These are phyloP conservation scores for Cucurbita pepo DNA, from an alignment of 306 rosid species.

Conservation along the genomic window DNA sequence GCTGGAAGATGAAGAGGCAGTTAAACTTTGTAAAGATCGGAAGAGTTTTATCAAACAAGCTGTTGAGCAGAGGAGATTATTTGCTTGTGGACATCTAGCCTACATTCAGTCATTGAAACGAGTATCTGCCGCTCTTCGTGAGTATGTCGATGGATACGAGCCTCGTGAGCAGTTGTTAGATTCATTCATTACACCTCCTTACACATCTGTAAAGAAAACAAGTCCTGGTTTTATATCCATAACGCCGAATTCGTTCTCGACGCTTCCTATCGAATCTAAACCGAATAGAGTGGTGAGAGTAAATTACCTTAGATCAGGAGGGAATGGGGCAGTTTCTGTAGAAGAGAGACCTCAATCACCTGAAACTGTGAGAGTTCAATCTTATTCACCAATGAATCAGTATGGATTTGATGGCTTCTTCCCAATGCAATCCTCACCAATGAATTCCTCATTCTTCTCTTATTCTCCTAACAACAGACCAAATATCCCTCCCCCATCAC, in stretches of 20 bases:
- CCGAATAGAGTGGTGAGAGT: conserved; percentile 38
- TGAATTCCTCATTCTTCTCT: conserved; percentile 45
- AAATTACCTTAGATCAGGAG: conserved; percentile 56
- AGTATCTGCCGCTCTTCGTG: conserved; percentile 72
- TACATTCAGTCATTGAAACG: conserved; percentile 54
- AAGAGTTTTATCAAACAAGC: conserved; percentile 76
- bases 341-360: conserved; percentile 78
- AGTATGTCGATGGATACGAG: conserved; percentile 58
- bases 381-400: conserved; percentile 38
- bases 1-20: conserved; percentile 75
- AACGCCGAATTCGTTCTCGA: conserved; percentile 34
- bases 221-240: conserved; percentile 41
- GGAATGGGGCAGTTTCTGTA: conserved; percentile 50
- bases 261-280: conserved; percentile 24
- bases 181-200: conserved; percentile 49
- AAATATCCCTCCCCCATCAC: conserved; percentile 57
- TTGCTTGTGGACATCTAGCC: conserved; percentile 61
- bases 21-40: conserved; percentile 83
- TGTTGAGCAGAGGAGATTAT: conserved; percentile 50
- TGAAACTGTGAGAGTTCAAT: conserved; percentile 47
- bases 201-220: conserved; percentile 44
- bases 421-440: conserved; percentile 43
- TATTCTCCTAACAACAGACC: conserved; percentile 47
- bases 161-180: conserved; percentile 33
- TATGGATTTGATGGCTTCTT: conserved; percentile 48